These are phyloP conservation scores for Psilocybe cyanescens DNA, from an alignment of 768 basidiomycete genomes.

Conservation along the genomic window DNA sequence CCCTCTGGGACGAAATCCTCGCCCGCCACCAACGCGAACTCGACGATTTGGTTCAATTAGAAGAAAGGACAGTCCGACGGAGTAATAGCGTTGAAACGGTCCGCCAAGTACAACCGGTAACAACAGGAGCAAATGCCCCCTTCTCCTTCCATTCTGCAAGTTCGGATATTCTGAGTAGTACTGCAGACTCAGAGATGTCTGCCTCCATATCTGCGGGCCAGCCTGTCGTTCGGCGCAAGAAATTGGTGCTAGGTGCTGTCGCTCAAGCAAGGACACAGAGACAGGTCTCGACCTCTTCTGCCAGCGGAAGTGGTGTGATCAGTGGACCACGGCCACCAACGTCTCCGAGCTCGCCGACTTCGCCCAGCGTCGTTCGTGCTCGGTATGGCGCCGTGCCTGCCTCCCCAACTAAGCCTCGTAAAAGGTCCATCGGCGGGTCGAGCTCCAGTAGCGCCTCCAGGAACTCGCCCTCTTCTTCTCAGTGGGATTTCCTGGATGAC, in stretches of 20 bases:
- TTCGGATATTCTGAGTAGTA: constrained; percentile 10
- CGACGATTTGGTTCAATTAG: constrained; percentile 58
- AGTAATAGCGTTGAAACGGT: constrained; percentile 48
- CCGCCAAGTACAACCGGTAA: constrained; percentile 17
- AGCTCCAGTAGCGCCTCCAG: constrained; percentile 12
- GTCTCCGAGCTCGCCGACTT: background rate
- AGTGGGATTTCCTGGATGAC: constrained; percentile 11
- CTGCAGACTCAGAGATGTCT: constrained; percentile 7
- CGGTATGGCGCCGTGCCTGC: background rate
- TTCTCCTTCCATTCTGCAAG: background rate
- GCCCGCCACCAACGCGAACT: constrained; percentile 59
- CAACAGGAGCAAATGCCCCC: background rate
- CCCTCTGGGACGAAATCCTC: constrained; percentile 68
- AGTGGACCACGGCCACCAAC: background rate
- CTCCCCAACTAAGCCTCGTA: background rate
- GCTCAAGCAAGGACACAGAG: constrained; percentile 5
- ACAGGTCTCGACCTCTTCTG: background rate
- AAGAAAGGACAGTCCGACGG: constrained; percentile 39
- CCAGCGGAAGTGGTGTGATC: background rate
- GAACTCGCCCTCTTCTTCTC: background rate
- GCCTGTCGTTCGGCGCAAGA: background rate
- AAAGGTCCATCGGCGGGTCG: constrained; percentile 3
- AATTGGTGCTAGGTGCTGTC: background rate
- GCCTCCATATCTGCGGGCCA: background rate
- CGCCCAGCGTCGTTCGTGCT: background rate